Evolutionary conservation across 1,284 basidiomycete species (phyloP).

Genomic region (Phellopilus nigrolimitatus): DNA sequence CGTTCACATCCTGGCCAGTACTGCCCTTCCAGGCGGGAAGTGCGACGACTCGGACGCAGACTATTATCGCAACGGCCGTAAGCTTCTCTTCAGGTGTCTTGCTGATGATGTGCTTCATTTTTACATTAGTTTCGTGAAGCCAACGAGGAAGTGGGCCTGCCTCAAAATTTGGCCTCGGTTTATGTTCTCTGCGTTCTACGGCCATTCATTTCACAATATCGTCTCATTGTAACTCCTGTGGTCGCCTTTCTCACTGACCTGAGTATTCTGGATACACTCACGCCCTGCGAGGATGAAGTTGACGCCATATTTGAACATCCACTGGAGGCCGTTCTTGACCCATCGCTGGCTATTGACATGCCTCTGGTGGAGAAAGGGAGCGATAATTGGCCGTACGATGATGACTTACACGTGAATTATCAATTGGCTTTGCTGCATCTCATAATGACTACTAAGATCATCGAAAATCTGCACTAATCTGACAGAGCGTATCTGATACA

Average conservation of each 20-base stretch:
- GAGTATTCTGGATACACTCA: slow-evolving; percentile 46
- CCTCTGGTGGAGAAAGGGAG: slow-evolving; percentile 51
- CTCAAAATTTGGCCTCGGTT: slow-evolving; percentile 50
- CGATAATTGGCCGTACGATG: slow-evolving; percentile 73
- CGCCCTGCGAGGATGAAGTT: slow-evolving; percentile 64
- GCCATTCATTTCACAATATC: slow-evolving; percentile 66
- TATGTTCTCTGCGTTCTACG: slow-evolving; percentile 62
- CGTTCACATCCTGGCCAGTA: slow-evolving; percentile 75
- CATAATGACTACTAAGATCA: background rate
- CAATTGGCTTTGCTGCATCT: background rate
- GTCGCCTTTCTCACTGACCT: slow-evolving; percentile 62
- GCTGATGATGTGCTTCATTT: slow-evolving; percentile 5
- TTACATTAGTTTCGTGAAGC: slow-evolving; percentile 72
- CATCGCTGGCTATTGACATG: slow-evolving; percentile 41
- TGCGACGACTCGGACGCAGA: slow-evolving; percentile 63
- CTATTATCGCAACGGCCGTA: slow-evolving; percentile 70
- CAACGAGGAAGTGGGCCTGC: slow-evolving; percentile 73
- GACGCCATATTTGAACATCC: slow-evolving; percentile 77
- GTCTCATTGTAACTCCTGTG: slow-evolving; percentile 64
- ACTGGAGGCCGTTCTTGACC: slow-evolving; percentile 64
- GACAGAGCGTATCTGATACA: slow-evolving; percentile 55
- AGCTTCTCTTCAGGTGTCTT: slow-evolving; percentile 25
- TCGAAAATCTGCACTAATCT: background rate
- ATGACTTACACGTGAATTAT: slow-evolving; percentile 52
- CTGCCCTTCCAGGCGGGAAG: slow-evolving; percentile 82